These are phyloP conservation scores for Xylaria venustula DNA, from an alignment of 495 filamentous ascomycete genomes.

Conservation along the genomic window DNA sequence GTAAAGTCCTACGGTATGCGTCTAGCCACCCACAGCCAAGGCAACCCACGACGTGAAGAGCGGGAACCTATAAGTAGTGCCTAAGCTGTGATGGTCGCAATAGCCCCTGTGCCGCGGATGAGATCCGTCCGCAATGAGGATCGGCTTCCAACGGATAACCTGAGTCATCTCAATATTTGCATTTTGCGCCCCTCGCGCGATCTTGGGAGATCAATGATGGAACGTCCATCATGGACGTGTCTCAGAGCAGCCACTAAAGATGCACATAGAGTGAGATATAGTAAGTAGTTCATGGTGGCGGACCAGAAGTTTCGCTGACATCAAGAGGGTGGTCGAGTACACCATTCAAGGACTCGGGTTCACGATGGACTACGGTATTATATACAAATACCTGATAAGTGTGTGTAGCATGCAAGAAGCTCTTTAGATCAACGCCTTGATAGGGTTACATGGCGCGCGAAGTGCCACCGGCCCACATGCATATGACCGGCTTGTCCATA, in stretches of 20 bases:
- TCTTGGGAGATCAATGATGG: background rate
- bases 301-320: background rate
- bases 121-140: background rate
- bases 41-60: background rate
- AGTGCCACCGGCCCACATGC: constrained; percentile 9
- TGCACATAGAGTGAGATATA: background rate
- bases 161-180: constrained; percentile 9
- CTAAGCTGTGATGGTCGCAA: background rate
- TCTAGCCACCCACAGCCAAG: background rate
- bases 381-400: background rate
- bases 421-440: constrained; percentile 1
- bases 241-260: background rate
- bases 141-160: background rate
- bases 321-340: constrained; percentile 2
- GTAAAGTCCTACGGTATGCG: too few relatives aligned
- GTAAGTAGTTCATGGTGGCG: background rate
- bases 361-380: too few relatives aligned
- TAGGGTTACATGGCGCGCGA: constrained; percentile 16
- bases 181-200: background rate
- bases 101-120: background rate
- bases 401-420: background rate
- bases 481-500: constrained; percentile 9
- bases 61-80: background rate
- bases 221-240: background rate
- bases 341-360: background rate